Evolutionary conservation across 1,284 basidiomycete genomes (phyloP), one percentile per base, ranked within the genome.

Genomic region (Pascua guehoae): DNA sequence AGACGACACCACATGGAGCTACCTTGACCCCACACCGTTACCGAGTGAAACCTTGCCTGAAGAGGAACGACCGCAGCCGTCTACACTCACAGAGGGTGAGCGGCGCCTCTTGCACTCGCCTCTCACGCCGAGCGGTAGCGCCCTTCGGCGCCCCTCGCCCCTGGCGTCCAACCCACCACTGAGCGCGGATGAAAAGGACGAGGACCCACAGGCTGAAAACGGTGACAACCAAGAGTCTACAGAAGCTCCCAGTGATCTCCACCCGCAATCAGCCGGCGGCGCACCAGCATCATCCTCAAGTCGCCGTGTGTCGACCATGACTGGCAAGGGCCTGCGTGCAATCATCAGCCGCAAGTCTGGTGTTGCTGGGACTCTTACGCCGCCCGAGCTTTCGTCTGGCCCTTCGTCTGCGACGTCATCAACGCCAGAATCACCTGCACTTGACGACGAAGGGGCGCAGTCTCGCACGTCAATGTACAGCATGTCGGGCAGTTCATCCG

Each of bases 1-100:
- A 14, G 62, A 64, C 12, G 72, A 73, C 47, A 52, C 60, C 7
- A 49, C 67, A 10, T 76, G 72, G 71, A 49, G 62, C 11, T 73
- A 71, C 57, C 54, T 71, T 43, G 57, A 65, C 41, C 66, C 68
- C 5, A 43, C 56, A 12, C 62, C 57, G n/a, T 17, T 56, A 12
- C 44, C 54, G 7, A 43, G 49, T n/a, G 55, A 58, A 37, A 41
- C 37, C 2, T 32, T 61, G 17, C 45, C 43, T 36, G 50, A 51
- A 36, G 52, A 51, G 14, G 9, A 38, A 41, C 51, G 45, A 52
- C 24, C 24, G 24, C 24, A 32, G 24, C 24, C 24, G 38, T 43
- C 8, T 7, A 32, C 24, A 32, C 24, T 7, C 24, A 32, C 24
- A 32, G 24, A 32, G 24, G 24, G 24, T 7, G 24, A 32, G 24